Evolutionary conservation across 164 flowering plant species (phyloP).

Genomic region (Piper betle): DNA sequence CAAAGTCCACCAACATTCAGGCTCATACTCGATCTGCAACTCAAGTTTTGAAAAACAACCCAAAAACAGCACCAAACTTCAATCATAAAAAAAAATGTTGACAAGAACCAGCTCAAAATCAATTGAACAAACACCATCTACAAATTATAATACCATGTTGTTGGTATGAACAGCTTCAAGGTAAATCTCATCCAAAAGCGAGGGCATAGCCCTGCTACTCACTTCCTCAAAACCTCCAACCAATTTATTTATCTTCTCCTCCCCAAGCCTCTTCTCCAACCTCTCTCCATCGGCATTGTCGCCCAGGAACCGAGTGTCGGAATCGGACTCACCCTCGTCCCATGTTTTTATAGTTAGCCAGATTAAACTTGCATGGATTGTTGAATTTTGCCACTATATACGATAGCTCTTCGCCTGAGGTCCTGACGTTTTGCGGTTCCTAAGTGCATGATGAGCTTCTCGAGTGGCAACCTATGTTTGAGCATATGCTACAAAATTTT

Average conservation of each 20-base stretch:
- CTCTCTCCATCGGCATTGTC: conserved; percentile 52
- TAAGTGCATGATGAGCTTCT: too few relatives aligned
- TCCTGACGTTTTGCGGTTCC: too few relatives aligned
- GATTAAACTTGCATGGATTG: too few relatives aligned
- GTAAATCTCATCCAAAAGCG: conserved; percentile 39
- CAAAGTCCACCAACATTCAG: conserved; percentile 78
- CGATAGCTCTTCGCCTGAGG: too few relatives aligned
- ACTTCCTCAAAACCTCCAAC: conserved; percentile 51
- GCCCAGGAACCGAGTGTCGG: conserved; percentile 25
- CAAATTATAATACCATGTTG: conserved; percentile 22
- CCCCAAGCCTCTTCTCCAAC: conserved; percentile 40
- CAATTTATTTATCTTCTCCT: conserved; percentile 36
- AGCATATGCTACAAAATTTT: too few relatives aligned
- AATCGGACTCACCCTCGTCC: conserved; percentile 18
- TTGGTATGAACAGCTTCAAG: conserved; percentile 54
- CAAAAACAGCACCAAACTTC: not conserved
- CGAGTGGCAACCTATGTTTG: too few relatives aligned
- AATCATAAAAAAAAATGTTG: not conserved
- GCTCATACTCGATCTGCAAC: conserved; percentile 75
- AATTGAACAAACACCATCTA: not conserved
- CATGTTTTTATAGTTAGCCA: conserved; percentile 19
- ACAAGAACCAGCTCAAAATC: not conserved
- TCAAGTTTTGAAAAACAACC: conserved; percentile 1
- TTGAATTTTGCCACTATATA: too few relatives aligned
- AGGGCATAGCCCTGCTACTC: conserved; percentile 38